A percentile compares a stretch with the other conserved stretches of the same genome.
Conservation (phyloP, 257 asterid genomes). For the Ajuga chamaepitys region DNA sequence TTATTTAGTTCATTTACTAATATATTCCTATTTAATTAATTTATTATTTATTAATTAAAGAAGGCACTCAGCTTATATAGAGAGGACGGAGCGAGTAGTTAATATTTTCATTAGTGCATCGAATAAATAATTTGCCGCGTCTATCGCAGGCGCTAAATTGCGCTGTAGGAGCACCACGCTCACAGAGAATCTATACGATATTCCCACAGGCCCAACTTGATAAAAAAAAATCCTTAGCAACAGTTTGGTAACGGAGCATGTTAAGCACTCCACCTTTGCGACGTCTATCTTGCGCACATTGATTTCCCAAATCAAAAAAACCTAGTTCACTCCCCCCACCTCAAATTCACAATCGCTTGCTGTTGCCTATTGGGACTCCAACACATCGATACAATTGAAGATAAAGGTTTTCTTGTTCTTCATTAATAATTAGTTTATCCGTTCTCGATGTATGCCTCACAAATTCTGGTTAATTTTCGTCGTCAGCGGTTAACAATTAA, state of each 20-base stretch:
- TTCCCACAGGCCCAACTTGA: constrained; percentile 2
- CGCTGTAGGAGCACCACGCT: neutral
- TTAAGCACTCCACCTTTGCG: neutral
- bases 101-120: too few relatives aligned
- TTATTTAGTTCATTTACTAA: too few relatives aligned
- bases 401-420: constrained; percentile 15
- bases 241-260: constrained; percentile 19
- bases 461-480: constrained; percentile 11
- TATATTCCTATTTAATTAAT: too few relatives aligned
- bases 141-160: constrained; percentile 11
- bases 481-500: neutral
- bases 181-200: neutral
- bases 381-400: constrained; percentile 20
- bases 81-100: too few relatives aligned
- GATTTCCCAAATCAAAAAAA: constrained; percentile 34
- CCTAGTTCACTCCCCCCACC: constrained; percentile 24
- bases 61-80: too few relatives aligned
- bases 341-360: constrained; percentile 19
- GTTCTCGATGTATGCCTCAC: neutral
- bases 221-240: neutral
- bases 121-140: constrained; percentile 16
- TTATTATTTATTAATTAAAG: too few relatives aligned
- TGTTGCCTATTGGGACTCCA: constrained; percentile 23
- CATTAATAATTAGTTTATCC: neutral
- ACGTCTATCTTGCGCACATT: constrained; percentile 27